These are phyloP conservation scores for Glomus cerebriforme DNA, from an alignment of 192 early-diverging fungal genomes.

Conservation along the genomic window DNA sequence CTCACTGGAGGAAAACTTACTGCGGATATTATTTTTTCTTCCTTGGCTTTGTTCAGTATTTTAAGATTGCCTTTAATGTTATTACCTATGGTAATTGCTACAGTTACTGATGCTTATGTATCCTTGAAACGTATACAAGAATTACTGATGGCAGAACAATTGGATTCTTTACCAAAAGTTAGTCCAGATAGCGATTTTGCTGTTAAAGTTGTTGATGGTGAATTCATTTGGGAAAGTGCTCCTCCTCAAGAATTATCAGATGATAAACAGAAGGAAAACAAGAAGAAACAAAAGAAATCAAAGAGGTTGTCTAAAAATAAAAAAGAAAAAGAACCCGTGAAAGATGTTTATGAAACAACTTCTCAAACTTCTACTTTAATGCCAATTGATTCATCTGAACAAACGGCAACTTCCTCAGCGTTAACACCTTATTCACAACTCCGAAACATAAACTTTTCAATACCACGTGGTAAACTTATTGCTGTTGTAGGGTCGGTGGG, in stretches of 20 bases:
- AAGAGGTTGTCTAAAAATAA: constrained; percentile 31
- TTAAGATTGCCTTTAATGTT: constrained; percentile 60
- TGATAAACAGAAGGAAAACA: not conserved
- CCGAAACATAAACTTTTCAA: constrained; percentile 49
- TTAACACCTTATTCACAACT: constrained; percentile 42
- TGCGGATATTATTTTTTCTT: constrained; percentile 58
- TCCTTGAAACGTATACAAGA: constrained; percentile 59
- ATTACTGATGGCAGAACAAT: constrained; percentile 64
- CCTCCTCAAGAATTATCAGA: constrained; percentile 36
- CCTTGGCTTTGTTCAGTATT: constrained; percentile 67
- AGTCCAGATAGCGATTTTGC: constrained; percentile 50
- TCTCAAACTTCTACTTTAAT: constrained; percentile 34
- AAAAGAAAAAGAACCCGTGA: constrained; percentile 53
- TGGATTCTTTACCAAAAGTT: constrained; percentile 52
- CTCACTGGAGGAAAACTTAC: constrained; percentile 42
- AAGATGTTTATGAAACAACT: constrained; percentile 30
- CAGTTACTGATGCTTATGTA: constrained; percentile 50
- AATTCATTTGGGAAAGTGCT: constrained; percentile 67
- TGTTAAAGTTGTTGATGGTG: constrained; percentile 58
- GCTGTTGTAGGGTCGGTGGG: constrained; percentile 70
- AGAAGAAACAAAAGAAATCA: constrained; percentile 24
- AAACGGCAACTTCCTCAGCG: constrained; percentile 53
- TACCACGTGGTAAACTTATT: constrained; percentile 53
- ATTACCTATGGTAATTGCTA: constrained; percentile 59
- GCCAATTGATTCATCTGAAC: constrained; percentile 44